Evolutionary conservation across 148 eudicot species (phyloP).

Genomic region (Vaccinium myrtillus): DNA sequence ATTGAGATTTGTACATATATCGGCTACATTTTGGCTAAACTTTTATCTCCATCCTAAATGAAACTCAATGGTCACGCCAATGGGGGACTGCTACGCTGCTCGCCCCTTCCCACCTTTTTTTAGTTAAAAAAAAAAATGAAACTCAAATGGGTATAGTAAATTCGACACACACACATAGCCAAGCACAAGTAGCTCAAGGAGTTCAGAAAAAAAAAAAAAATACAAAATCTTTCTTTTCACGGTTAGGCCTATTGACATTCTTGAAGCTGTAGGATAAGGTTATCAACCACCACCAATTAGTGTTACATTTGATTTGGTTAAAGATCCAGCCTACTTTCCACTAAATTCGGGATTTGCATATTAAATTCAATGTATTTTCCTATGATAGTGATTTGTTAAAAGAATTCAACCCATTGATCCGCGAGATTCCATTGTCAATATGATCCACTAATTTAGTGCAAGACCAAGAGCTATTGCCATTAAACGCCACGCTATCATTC

Average conservation of each 20-base stretch:
- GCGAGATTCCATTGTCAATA: background rate
- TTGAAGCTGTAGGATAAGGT: background rate
- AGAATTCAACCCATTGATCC: background rate
- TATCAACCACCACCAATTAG: no score
- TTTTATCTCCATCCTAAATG: no score
- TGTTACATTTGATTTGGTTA: background rate
- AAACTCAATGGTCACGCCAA: no score
- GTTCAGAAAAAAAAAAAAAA: background rate
- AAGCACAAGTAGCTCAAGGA: background rate
- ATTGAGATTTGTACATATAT: background rate
- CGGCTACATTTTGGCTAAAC: no score
- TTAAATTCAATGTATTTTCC: no score
- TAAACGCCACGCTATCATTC: background rate
- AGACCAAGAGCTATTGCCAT: background rate
- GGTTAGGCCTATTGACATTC: background rate
- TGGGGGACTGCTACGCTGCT: no score
- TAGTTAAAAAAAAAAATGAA: no score
- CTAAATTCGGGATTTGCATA: background rate
- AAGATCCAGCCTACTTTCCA: background rate
- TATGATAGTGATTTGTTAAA: background rate
- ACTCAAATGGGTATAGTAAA: no score
- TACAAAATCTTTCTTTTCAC: background rate
- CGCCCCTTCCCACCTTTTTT: no score
- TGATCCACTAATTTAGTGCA: background rate
- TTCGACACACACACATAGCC: background rate